Evolutionary conservation across 805 yeast genomes (phyloP).

Genomic region (Candida loeiensis): DNA sequence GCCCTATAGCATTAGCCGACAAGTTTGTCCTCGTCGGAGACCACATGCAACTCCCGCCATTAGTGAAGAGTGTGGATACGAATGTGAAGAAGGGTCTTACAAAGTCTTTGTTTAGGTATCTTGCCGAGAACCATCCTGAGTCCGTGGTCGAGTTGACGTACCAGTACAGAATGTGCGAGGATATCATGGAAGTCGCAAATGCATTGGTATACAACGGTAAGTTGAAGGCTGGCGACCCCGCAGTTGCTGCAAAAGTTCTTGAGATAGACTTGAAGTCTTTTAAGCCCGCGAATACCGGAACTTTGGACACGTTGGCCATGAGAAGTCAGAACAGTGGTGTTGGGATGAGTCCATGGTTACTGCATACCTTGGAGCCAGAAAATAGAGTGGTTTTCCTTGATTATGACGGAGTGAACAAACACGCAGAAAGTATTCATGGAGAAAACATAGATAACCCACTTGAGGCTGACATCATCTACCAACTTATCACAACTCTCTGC

Average conservation of each 20-base stretch:
- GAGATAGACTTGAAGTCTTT: constrained; percentile 21
- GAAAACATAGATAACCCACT: constrained; percentile 70
- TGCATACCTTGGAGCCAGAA: constrained; percentile 47
- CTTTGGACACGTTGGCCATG: neutral
- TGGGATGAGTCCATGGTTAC: constrained; percentile 48
- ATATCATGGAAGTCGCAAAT: constrained; percentile 81
- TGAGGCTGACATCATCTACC: constrained; percentile 66
- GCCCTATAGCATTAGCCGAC: constrained; percentile 76
- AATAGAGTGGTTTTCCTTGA: constrained; percentile 73
- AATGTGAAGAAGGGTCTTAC: constrained; percentile 68
- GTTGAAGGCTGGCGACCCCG: constrained; percentile 68
- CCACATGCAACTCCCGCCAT: constrained; percentile 89
- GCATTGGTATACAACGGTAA: constrained; percentile 71
- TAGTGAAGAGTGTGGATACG: constrained; percentile 57
- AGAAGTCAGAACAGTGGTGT: constrained; percentile 18
- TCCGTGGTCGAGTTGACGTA: constrained; percentile 72
- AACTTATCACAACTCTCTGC: constrained; percentile 56
- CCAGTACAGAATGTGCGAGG: constrained; percentile 92
- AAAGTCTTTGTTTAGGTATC: constrained; percentile 67
- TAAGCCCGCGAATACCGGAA: neutral
- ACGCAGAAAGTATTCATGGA: constrained; percentile 50
- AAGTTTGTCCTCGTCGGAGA: constrained; percentile 94
- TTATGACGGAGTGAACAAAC: constrained; percentile 62
- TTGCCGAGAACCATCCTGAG: constrained; percentile 70
- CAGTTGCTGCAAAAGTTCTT: constrained; percentile 59